phyloP scores from a whole-genome alignment of 306 rosid genomes.

The Boehmeria nivea region DNA sequence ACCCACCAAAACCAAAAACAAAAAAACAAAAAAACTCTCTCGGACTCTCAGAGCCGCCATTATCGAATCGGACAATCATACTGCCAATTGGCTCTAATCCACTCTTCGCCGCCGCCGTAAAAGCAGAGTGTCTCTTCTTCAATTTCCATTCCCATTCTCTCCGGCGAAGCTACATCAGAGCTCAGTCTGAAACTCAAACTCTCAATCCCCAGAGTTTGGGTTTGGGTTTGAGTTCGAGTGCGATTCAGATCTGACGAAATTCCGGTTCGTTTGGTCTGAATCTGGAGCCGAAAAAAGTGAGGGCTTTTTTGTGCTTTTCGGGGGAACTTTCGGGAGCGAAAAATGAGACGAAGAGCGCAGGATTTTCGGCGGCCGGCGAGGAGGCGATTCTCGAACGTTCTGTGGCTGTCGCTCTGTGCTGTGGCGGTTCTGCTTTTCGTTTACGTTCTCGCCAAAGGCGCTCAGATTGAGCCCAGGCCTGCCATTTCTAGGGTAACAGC shows the following conservation, averaged over 20 bases:
- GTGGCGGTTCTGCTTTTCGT: slow-evolving; percentile 65
- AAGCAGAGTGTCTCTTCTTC: too few relatives aligned
- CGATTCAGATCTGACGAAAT: not conserved
- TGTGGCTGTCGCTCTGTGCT: slow-evolving; percentile 70
- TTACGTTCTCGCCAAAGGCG: slow-evolving; percentile 60
- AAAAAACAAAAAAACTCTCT: too few relatives aligned
- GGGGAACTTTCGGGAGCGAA: slow-evolving; percentile 2
- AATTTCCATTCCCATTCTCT: too few relatives aligned
- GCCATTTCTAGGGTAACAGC: slow-evolving; percentile 45
- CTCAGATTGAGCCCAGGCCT: slow-evolving; percentile 72
- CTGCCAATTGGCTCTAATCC: too few relatives aligned
- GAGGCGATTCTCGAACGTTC: slow-evolving; percentile 64
- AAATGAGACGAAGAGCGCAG: slow-evolving; percentile 73
- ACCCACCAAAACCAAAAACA: too few relatives aligned
- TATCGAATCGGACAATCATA: too few relatives aligned
- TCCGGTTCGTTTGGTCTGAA: not conserved
- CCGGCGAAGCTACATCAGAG: too few relatives aligned
- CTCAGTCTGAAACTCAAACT: too few relatives aligned
- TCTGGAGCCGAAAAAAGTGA: too few relatives aligned
- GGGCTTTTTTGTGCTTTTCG: not conserved
- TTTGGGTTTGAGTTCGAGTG: not conserved
- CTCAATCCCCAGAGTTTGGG: too few relatives aligned
- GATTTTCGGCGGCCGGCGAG: slow-evolving; percentile 79
- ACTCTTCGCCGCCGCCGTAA: too few relatives aligned
- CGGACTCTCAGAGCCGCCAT: too few relatives aligned